Evolutionary conservation across 2,329 filamentous ascomycete genomes (phyloP), one percentile per base, ranked within the genome.

Genomic region (Fusarium acutatum): DNA sequence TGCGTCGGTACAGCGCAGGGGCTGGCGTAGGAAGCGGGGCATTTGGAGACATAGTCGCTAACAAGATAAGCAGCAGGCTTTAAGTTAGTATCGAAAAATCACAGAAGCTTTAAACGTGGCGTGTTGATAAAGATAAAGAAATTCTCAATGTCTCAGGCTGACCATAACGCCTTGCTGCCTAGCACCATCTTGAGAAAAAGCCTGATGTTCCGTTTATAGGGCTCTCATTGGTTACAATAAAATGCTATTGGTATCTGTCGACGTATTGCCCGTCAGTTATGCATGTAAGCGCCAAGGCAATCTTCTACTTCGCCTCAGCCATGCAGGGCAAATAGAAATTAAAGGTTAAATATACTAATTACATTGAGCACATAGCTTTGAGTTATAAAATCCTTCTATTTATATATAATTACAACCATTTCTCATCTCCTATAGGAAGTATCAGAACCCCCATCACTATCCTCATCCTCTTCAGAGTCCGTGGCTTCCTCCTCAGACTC

Each of bases 141-240:
- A 13, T 5, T 10, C 5, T 0, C 10, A 43, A 44, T 26, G 0
- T 1, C 11, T 10, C 5, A 26, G 41, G 0, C 10, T 26, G 41
- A 3, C 41, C 17, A 44, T 0, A 26, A 26, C 0, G 12, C 24
- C 24, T 44, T 44, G 41, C 41, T 44, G 41, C 41, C 24, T 44
- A 26, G 14, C 11, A 1, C 20, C 17, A 14, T 44, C 24, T 14
- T 20, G n/a, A n/a, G 41, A 14, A 20, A 43, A 10, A 26, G 41
- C 24, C 41, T 44, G 17, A 44, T 40, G 12, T 4, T 44, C 24
- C 3, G 20, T 26, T 26, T 14, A 4, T 20, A 26, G 2, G 7
- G 11, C 17, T 14, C 17, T 20, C 24, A 44, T 44, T 26, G 41
- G 24, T 3, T 26, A 26, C 7, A 2, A 43, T 24, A 43, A 12